Conservation (phyloP, 1,284 basidiomycete genomes). For the Ustilago hordei region DNA sequence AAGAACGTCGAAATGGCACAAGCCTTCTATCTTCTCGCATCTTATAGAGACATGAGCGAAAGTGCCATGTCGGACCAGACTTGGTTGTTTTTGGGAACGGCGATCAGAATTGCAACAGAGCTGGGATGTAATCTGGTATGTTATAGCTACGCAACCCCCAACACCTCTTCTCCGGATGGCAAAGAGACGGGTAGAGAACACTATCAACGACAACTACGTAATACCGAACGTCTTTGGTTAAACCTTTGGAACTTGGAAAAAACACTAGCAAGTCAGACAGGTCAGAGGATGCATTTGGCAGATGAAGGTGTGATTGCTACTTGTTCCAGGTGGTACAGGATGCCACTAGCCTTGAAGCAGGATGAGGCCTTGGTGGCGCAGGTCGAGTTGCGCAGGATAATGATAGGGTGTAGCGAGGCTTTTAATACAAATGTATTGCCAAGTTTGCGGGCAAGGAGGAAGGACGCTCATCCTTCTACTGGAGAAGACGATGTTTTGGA, state of each 20-base stretch:
- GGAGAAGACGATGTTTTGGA: neutral
- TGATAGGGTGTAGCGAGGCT: slow-evolving; percentile 27
- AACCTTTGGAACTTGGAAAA: slow-evolving; percentile 54
- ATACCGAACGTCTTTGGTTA: slow-evolving; percentile 54
- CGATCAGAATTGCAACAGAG: slow-evolving; percentile 52
- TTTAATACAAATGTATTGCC: slow-evolving; percentile 47
- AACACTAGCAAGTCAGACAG: slow-evolving; percentile 47
- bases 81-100: slow-evolving; percentile 38
- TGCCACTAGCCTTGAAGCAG: slow-evolving; percentile 35
- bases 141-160: slow-evolving; percentile 26
- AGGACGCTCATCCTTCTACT: neutral
- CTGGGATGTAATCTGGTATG: slow-evolving; percentile 47
- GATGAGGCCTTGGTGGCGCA: slow-evolving; percentile 53
- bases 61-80: slow-evolving; percentile 50
- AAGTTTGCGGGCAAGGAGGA: slow-evolving; percentile 15
- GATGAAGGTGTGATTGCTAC: slow-evolving; percentile 51
- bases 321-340: slow-evolving; percentile 43
- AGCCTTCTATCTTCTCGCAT: slow-evolving; percentile 42
- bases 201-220: slow-evolving; percentile 48
- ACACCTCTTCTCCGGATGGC: neutral
- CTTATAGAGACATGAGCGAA: slow-evolving; percentile 32
- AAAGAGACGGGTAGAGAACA: slow-evolving; percentile 17
- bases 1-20: slow-evolving; percentile 57
- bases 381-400: slow-evolving; percentile 44
- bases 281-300: slow-evolving; percentile 47